These are phyloP conservation scores for Botryotinia convoluta DNA, from an alignment of 2,329 filamentous ascomycete genomes.

Conservation along the genomic window DNA sequence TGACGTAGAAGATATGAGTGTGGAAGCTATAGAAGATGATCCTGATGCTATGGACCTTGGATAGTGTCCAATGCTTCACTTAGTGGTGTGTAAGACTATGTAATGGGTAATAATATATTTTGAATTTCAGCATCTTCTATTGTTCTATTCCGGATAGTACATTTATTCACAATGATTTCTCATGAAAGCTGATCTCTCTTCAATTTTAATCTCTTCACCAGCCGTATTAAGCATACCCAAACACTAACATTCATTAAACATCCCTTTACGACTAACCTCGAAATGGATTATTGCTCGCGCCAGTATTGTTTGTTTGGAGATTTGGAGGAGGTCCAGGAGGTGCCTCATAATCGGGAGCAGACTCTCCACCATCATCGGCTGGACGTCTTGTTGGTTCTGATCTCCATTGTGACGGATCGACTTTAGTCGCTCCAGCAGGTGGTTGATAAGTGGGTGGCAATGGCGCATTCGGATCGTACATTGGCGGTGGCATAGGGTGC, in stretches of 20 bases:
- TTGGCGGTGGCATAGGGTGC: slow-evolving; percentile 51
- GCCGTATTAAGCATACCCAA: slow-evolving; percentile 1
- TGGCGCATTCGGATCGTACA: slow-evolving; percentile 54
- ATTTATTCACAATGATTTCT: slow-evolving; percentile 2
- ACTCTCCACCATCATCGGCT: slow-evolving; percentile 30
- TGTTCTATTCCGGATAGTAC: slow-evolving; percentile 40
- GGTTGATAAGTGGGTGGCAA: slow-evolving; percentile 56
- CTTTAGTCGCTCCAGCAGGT: slow-evolving; percentile 50
- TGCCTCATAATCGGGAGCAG: slow-evolving; percentile 42
- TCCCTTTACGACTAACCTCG: slow-evolving; percentile 27
- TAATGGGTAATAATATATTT: not conserved
- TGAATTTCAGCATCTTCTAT: slow-evolving; percentile 2
- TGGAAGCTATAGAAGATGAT: slow-evolving; percentile 44
- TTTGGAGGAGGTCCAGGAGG: slow-evolving; percentile 51
- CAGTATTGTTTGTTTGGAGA: slow-evolving; percentile 37
- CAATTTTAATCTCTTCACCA: not conserved
- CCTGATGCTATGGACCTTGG: slow-evolving; percentile 67
- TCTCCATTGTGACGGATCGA: slow-evolving; percentile 50
- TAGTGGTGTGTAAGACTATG: slow-evolving; percentile 7
- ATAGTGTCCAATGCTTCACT: slow-evolving; percentile 23
- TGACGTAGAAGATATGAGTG: slow-evolving; percentile 19
- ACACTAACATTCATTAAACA: slow-evolving; percentile 26
- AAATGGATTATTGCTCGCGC: slow-evolving; percentile 39
- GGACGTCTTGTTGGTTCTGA: slow-evolving; percentile 37
- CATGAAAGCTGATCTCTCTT: not conserved